A percentile compares a stretch with the other conserved stretches of the same genome.
These are phyloP conservation scores for Paecilomyces sp. DNA, from an alignment of 2,329 filamentous ascomycete species.

Conservation along the genomic window DNA sequence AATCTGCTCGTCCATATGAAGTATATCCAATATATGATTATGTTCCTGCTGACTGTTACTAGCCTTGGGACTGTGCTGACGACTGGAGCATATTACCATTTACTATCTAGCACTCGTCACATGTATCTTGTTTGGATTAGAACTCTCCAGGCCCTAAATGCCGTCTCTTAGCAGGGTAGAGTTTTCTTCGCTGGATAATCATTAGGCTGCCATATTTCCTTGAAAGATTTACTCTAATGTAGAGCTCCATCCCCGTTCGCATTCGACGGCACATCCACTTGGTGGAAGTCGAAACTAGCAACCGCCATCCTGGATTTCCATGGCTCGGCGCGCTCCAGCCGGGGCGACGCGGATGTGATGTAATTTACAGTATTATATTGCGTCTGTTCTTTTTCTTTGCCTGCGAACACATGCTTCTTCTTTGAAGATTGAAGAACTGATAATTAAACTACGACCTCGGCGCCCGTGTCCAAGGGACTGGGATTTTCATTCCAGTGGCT, in stretches of 20 bases:
- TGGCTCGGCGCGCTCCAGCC: neutral
- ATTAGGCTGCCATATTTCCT: neutral
- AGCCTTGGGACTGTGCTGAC: neutral
- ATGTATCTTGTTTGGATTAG: neutral
- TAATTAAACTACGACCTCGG: too few species aligned
- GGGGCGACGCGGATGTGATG: neutral
- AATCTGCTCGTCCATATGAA: neutral
- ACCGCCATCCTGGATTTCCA: neutral
- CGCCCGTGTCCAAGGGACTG: neutral
- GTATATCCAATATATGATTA: neutral
- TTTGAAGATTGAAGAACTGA: too few species aligned
- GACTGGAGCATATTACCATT: neutral
- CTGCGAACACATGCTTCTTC: too few species aligned
- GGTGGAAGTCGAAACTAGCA: too few species aligned
- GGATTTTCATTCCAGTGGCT: neutral
- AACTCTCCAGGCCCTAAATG: neutral
- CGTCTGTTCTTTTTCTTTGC: neutral
- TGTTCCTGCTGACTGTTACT: neutral
- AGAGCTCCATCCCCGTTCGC: neutral
- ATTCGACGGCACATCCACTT: neutral
- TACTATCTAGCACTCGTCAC: neutral
- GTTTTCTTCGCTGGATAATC: neutral
- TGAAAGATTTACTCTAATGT: neutral
- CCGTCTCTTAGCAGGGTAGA: neutral
- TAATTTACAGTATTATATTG: neutral